Percentiles rank a stretch among this genome's conserved stretches.
These are phyloP conservation scores for Solanum pimpinellifolium DNA, from an alignment of 257 asterid genomes.

Conservation along the genomic window DNA sequence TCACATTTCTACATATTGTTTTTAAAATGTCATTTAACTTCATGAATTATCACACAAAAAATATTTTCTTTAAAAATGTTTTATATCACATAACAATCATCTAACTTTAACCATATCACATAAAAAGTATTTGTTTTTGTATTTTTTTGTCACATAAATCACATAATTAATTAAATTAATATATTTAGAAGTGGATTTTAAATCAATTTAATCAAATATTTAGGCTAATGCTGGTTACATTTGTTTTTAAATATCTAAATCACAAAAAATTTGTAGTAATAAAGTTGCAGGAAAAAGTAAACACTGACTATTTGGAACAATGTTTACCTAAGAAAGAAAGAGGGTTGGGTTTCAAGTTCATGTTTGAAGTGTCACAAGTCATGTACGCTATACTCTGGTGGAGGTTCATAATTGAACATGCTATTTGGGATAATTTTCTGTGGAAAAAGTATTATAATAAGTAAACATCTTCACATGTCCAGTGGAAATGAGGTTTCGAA, in stretches of 20 bases:
- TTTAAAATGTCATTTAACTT: neutral
- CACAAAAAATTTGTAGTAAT: neutral
- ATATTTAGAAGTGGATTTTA: too few species aligned
- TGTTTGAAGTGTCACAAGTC: neutral
- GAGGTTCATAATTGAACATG: neutral
- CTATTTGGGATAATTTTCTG: neutral
- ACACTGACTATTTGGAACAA: neutral
- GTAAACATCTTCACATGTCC: neutral
- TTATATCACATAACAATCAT: too few species aligned
- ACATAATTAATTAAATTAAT: too few species aligned
- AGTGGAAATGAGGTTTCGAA: neutral
- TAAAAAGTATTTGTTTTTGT: too few species aligned
- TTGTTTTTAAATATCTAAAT: too few species aligned
- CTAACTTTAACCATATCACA: too few species aligned
- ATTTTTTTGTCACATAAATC: too few species aligned
- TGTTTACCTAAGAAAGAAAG: neutral
- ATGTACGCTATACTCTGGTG: neutral
- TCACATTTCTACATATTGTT: too few species aligned
- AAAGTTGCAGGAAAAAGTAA: neutral
- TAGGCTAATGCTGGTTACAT: too few species aligned
- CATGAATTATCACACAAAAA: neutral
- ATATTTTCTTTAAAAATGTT: too few species aligned
- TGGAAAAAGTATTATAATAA: neutral
- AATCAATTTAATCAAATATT: too few species aligned
- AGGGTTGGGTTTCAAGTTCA: neutral